Evolutionary conservation across 2,329 filamentous ascomycete species (phyloP).

Genomic region (Pseudogymnoascus sp.): DNA sequence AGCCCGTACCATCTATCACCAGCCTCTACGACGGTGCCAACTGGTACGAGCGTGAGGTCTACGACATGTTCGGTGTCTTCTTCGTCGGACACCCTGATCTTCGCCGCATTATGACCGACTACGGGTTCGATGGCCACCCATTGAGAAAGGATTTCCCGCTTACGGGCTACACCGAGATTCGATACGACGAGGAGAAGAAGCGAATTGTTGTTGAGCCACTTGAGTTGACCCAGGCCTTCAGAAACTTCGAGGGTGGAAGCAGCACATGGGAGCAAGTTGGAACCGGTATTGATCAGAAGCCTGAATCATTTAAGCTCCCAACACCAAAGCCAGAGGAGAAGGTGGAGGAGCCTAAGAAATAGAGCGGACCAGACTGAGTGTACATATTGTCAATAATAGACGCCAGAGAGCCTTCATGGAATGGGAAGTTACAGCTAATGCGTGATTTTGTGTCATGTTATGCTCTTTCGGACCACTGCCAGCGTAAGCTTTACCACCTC

Average conservation of each 20-base stretch:
- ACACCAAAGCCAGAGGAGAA: constrained; percentile 92
- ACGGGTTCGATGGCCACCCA: constrained; percentile 96
- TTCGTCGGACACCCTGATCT: constrained; percentile 93
- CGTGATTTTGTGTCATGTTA: not conserved
- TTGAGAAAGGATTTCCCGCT: constrained; percentile 96
- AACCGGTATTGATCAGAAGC: constrained; percentile 66
- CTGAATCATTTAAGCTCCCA: constrained; percentile 86
- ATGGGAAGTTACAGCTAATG: not conserved
- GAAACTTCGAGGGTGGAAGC: constrained; percentile 90
- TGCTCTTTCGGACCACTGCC: not conserved
- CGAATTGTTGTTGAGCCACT: constrained; percentile 95
- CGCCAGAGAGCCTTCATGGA: not conserved
- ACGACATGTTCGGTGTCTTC: constrained; percentile 96
- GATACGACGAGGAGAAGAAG: constrained; percentile 99
- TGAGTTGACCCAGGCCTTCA: constrained; percentile 95
- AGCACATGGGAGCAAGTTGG: constrained; percentile 66
- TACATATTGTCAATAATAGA: constrained; percentile 10
- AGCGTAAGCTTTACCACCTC: not conserved
- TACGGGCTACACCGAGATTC: constrained; percentile 95
- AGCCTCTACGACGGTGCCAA: constrained; percentile 88
- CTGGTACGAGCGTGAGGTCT: constrained; percentile 98
- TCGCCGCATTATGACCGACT: constrained; percentile 97
- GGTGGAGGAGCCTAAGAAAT: constrained; percentile 89
- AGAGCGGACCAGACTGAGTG: constrained; percentile 26
- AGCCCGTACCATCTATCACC: constrained; percentile 82